phyloP scores from a whole-genome alignment of 2,329 filamentous ascomycete genomes.

The Didymella keratinophila region DNA sequence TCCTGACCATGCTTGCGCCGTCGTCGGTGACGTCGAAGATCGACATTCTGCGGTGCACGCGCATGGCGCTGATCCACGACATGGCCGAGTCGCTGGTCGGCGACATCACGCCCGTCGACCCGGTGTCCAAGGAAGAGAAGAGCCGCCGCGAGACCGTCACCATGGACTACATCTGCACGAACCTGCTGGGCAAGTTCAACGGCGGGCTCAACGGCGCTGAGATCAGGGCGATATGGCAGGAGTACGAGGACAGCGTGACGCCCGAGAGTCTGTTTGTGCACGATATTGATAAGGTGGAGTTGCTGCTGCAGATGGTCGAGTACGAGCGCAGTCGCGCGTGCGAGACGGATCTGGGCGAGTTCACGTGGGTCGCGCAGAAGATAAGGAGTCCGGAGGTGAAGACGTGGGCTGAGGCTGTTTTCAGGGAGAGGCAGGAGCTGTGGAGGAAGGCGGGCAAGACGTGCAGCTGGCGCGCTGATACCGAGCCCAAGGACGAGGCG shows the following conservation, averaged over 20 bases:
- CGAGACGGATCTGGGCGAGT: conserved; percentile 81
- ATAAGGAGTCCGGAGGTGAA: conserved; percentile 80
- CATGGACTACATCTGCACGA: conserved; percentile 87
- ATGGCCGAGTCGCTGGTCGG: conserved; percentile 96
- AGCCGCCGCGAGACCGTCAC: conserved; percentile 83
- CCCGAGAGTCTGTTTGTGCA: conserved; percentile 89
- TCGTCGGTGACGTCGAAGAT: conserved; percentile 73
- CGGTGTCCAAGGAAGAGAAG: conserved; percentile 86
- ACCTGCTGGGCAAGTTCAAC: conserved; percentile 76
- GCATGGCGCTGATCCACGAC: conserved; percentile 96
- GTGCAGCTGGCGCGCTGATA: conserved; percentile 40
- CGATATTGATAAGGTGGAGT: conserved; percentile 96
- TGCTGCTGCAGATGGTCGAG: conserved; percentile 94
- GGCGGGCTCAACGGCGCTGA: conserved; percentile 74
- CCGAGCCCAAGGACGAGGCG: conserved; percentile 31
- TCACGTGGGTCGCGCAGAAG: conserved; percentile 76
- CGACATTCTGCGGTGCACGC: conserved; percentile 83
- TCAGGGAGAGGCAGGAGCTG: conserved; percentile 77
- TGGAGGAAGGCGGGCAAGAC: conserved; percentile 64
- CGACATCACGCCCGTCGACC: conserved; percentile 94
- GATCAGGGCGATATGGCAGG: conserved; percentile 85
- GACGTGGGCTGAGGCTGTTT: conserved; percentile 78
- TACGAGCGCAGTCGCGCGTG: conserved; percentile 80
- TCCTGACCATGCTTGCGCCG: conserved; percentile 92
- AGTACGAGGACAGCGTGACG: conserved; percentile 90